phyloP scores from a whole-genome alignment of 2,329 filamentous ascomycete genomes.

The Helotiales sp. region DNA sequence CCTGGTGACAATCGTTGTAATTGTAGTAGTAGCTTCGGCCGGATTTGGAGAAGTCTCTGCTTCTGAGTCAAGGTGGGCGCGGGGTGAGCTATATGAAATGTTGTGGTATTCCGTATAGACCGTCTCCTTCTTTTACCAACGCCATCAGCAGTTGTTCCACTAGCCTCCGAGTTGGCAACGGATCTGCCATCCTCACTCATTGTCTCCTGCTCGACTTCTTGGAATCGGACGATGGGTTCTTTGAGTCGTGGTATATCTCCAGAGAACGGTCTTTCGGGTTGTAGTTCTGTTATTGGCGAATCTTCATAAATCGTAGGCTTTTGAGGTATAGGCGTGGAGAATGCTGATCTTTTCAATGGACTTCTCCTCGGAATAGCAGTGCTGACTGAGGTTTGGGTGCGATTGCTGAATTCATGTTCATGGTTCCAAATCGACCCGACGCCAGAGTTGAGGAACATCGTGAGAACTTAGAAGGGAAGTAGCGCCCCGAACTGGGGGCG shows the following conservation, averaged over 20 bases:
- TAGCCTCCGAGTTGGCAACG: slow-evolving; percentile 33
- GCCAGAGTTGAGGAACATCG: slow-evolving; percentile 35
- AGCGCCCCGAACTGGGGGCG: slow-evolving; percentile 21
- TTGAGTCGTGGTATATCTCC: slow-evolving; percentile 22
- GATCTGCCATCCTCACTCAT: slow-evolving; percentile 36
- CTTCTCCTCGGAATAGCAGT: slow-evolving; percentile 22
- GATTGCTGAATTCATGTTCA: slow-evolving; percentile 30
- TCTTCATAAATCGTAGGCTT: slow-evolving; percentile 27
- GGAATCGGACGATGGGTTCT: slow-evolving; percentile 31
- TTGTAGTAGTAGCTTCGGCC: slow-evolving; percentile 70
- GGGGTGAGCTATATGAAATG: slow-evolving; percentile 68
- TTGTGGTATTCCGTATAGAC: slow-evolving; percentile 55
- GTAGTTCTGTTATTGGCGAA: slow-evolving; percentile 18
- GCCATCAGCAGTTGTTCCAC: slow-evolving; percentile 23
- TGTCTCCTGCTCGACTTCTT: slow-evolving; percentile 29
- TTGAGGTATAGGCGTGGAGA: slow-evolving; percentile 29
- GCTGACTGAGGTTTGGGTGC: slow-evolving; percentile 14
- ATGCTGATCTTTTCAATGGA: slow-evolving; percentile 32
- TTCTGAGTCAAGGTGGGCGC: slow-evolving; percentile 57
- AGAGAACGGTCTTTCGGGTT: slow-evolving; percentile 28
- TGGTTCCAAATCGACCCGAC: slow-evolving; percentile 24
- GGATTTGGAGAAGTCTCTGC: slow-evolving; percentile 59
- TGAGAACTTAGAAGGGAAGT: slow-evolving; percentile 21
- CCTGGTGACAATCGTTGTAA: slow-evolving; percentile 65
- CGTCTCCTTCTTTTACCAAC: slow-evolving; percentile 43